Conservation (phyloP, 805 yeast genomes). For the Yarrowia osloensis region DNA sequence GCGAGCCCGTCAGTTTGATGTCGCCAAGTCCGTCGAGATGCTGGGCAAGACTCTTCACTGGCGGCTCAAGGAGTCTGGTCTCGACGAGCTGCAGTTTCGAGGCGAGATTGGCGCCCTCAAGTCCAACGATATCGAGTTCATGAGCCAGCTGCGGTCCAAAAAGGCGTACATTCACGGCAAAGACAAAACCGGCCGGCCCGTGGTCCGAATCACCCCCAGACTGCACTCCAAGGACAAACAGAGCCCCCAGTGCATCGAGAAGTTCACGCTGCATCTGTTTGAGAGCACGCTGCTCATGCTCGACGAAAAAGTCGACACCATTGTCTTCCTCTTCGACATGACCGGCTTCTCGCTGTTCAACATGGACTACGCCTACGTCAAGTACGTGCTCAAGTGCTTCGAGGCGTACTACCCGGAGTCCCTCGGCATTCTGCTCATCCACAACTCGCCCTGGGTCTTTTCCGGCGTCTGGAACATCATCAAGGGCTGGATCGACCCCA, state of each 20-base stretch:
- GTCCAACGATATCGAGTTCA: slow-evolving; percentile 81
- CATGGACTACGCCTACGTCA: slow-evolving; percentile 79
- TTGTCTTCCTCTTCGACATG: slow-evolving; percentile 70
- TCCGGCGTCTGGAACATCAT: slow-evolving; percentile 81
- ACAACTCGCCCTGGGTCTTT: slow-evolving; percentile 85
- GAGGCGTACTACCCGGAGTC: slow-evolving; percentile 88
- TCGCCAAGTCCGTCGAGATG: slow-evolving; percentile 78
- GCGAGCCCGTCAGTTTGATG: slow-evolving; percentile 92
- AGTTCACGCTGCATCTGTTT: slow-evolving; percentile 63
- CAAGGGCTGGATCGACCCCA: slow-evolving; percentile 83
- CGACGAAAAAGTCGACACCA: slow-evolving; percentile 62
- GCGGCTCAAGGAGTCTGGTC: slow-evolving; percentile 80
- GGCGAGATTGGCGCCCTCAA: slow-evolving; percentile 54
- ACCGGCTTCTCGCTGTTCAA: slow-evolving; percentile 75
- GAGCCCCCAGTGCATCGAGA: slow-evolving; percentile 61
- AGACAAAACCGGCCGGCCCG: slow-evolving; percentile 95
- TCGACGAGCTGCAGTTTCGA: slow-evolving; percentile 72
- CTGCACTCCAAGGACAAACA: slow-evolving; percentile 60
- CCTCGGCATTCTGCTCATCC: slow-evolving; percentile 68
- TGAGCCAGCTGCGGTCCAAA: slow-evolving; percentile 86
- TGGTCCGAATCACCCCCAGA: slow-evolving; percentile 60
- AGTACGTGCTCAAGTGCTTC: slow-evolving; percentile 71
- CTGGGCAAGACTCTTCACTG: slow-evolving; percentile 83
- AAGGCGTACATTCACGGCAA: slow-evolving; percentile 97
- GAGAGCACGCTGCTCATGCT: slow-evolving; percentile 58